Percentiles rank a stretch among this genome's conserved stretches.
Conservation (phyloP, 1,139 yeast genomes). For the Taphrina confusa region DNA sequence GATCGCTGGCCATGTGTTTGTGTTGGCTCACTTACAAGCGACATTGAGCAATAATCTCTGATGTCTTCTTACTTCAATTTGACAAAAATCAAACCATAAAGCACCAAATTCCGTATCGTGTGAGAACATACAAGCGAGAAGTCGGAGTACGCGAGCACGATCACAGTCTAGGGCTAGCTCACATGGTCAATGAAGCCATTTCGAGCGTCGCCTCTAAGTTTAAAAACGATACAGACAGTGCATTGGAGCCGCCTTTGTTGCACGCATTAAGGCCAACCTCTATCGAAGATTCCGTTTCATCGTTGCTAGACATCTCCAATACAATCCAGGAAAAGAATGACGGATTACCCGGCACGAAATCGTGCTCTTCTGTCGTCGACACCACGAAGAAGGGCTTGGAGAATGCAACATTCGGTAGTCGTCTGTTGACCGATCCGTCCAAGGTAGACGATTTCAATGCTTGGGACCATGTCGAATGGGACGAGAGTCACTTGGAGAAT, state of each 20-base stretch:
- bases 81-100: too few relatives aligned
- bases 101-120: too few relatives aligned
- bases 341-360: not conserved
- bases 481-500: slow-evolving; percentile 75
- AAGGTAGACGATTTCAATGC: slow-evolving; percentile 89
- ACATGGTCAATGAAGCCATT: too few relatives aligned
- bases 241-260: not conserved
- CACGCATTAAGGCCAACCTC: not conserved
- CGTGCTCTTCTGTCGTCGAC: not conserved
- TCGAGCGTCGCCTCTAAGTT: too few relatives aligned
- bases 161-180: too few relatives aligned
- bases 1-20: too few relatives aligned
- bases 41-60: too few relatives aligned
- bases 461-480: slow-evolving; percentile 99
- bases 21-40: too few relatives aligned
- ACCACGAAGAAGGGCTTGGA: not conserved
- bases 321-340: not conserved
- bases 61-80: too few relatives aligned
- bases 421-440: slow-evolving; percentile 69
- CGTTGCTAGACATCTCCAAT: not conserved
- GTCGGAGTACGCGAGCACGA: too few relatives aligned
- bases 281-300: not conserved
- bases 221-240: not conserved
- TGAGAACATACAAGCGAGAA: too few relatives aligned
- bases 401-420: slow-evolving; percentile 66